Base-by-base conservation (phyloP, 306 rosid species). In the Castanea crenata region DNA sequence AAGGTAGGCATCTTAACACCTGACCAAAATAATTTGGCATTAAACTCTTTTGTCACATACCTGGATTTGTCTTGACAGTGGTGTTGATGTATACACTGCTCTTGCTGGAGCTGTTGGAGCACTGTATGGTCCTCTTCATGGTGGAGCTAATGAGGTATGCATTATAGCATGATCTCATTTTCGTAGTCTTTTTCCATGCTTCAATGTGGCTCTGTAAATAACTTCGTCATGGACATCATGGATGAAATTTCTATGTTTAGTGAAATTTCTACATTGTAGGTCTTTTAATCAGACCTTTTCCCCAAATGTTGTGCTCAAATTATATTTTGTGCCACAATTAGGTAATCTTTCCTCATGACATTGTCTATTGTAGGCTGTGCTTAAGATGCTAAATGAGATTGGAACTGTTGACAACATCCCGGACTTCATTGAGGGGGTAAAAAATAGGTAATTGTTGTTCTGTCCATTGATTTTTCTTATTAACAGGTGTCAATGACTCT, bases 81-180 rank as follows among this genome's bases (percentile, higher is more conserved):
- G 98, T 69, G 95, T 94, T 77, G 97, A 91, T 89, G 94, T 93
- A 73, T 93, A 85, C 78, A 91, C 98, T 83, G 97, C 98, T 79
- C 86, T 93, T 85, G 81, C 93, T 78, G 97, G 98, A 54, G 98
- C 85, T 71, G 93, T 92, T 29, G 98, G 98, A 78, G 98, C 97
- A 71, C 81, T 93, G 35, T 91, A 93, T 87, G 98, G 97, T 74
- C 97, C 98, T 54, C 97, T 93, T 79, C 97, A 91, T 74, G 98
- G 97, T 52, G 97, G 95, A 76, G 98, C 97, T 54, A 93, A 93
- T 87, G 98, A 90, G 97, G 98, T 93, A 81, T 63, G 63, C 35
- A 27, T 16, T 71, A 61, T 25, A 49, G 14, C 16, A 67, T 4
- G 61, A 55, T 75, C 9, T 72, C 52, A 3, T 56, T 51, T 74